phyloP scores from a whole-genome alignment of 2,329 filamentous ascomycete species.

The Periconia digitata region DNA sequence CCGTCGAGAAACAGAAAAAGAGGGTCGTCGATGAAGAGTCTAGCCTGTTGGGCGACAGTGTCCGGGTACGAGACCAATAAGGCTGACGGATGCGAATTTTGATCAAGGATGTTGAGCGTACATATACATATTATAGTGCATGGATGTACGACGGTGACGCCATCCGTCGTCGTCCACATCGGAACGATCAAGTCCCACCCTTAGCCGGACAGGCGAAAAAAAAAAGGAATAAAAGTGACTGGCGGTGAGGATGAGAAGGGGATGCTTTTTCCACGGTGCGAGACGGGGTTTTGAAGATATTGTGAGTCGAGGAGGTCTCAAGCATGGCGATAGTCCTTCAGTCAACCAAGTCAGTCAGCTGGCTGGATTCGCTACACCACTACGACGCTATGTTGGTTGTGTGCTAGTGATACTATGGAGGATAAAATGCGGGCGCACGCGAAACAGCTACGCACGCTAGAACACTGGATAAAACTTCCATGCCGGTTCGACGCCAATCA shows the following conservation, averaged over 20 bases:
- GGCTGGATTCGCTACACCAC: not conserved
- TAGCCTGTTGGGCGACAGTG: conserved; percentile 15
- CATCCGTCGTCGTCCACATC: not conserved
- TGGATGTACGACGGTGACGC: not conserved
- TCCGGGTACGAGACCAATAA: not conserved
- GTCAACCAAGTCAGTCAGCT: too few species aligned
- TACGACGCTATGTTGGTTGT: too few species aligned
- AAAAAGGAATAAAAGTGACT: not conserved
- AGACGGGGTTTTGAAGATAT: too few species aligned
- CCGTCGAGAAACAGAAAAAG: conserved; percentile 6
- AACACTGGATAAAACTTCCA: conserved; percentile 8
- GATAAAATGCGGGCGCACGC: conserved; percentile 3
- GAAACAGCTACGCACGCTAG: conserved; percentile 9
- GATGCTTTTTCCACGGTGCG: too few species aligned
- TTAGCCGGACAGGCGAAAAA: not conserved
- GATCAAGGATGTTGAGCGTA: not conserved
- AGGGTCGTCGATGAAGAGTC: conserved; percentile 23
- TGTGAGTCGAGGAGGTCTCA: too few species aligned
- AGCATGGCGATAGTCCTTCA: too few species aligned
- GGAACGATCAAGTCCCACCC: not conserved
- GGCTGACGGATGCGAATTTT: not conserved
- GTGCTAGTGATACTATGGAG: conserved; percentile 1
- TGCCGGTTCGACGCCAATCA: conserved; percentile 14
- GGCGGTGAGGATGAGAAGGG: too few species aligned
- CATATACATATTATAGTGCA: not conserved